Conservation (phyloP, 179 eudicot genomes). For the Carnegiea gigantea region DNA sequence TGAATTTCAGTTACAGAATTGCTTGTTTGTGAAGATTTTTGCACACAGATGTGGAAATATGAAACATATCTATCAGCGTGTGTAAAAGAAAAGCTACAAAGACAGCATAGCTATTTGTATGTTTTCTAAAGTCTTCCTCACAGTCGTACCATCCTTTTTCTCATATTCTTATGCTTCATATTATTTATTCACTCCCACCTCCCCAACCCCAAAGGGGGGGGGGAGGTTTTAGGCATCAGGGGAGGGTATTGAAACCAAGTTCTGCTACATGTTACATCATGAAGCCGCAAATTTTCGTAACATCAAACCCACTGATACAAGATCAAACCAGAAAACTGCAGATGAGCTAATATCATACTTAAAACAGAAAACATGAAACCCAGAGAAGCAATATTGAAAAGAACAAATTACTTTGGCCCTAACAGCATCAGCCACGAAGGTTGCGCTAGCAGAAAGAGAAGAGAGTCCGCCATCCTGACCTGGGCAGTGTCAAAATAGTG, state of each 20-base stretch:
- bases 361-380: neutral
- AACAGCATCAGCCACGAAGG: constrained; percentile 22
- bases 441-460: constrained; percentile 13
- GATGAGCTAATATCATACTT: neutral
- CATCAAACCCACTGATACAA: neutral
- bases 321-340: neutral
- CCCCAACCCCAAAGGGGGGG: too few species aligned
- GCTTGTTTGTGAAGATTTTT: neutral
- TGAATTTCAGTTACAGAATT: neutral
- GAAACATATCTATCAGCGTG: neutral
- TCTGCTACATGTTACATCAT: neutral
- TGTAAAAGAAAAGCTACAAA: neutral
- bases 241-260: neutral
- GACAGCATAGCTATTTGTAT: too few species aligned
- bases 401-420: constrained; percentile 41
- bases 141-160: neutral
- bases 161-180: neutral
- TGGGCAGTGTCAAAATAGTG: constrained; percentile 26
- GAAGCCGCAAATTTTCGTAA: neutral
- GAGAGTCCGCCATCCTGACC: constrained; percentile 34
- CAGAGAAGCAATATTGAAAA: neutral
- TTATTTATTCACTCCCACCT: neutral
- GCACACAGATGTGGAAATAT: neutral
- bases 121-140: too few species aligned
- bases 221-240: neutral